Conservation (phyloP, 2,329 filamentous ascomycete genomes). For the Colletotrichum salicis region DNA sequence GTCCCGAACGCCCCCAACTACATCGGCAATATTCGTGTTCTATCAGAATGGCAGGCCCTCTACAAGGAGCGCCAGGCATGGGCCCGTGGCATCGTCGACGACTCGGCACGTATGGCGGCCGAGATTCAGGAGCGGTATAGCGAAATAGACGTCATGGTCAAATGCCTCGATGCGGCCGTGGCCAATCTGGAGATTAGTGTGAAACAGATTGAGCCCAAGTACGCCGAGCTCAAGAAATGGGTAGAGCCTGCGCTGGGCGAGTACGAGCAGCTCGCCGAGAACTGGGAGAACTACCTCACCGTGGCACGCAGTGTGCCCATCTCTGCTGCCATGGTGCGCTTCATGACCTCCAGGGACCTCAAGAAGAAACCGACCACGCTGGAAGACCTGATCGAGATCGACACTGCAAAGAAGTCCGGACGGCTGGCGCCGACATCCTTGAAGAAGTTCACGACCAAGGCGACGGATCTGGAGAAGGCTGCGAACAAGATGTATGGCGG, state of each 20-base stretch:
- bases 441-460: constrained; percentile 68
- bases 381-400: constrained; percentile 80
- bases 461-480: constrained; percentile 69
- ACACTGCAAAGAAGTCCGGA: constrained; percentile 78
- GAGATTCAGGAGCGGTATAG: constrained; percentile 73
- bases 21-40: constrained; percentile 80
- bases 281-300: constrained; percentile 76
- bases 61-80: constrained; percentile 85
- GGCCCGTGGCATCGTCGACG: constrained; percentile 77
- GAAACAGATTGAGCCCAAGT: constrained; percentile 76
- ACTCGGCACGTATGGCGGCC: constrained; percentile 73
- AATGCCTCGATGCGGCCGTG: constrained; percentile 84
- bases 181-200: constrained; percentile 84
- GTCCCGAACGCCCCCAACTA: constrained; percentile 81
- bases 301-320: constrained; percentile 73
- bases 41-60: constrained; percentile 88
- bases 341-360: constrained; percentile 65
- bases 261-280: constrained; percentile 70
- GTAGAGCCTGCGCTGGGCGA: constrained; percentile 74
- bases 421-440: constrained; percentile 69
- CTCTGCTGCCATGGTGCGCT: constrained; percentile 72
- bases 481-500: constrained; percentile 69
- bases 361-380: constrained; percentile 67
- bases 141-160: constrained; percentile 80
- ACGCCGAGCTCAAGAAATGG: constrained; percentile 77